phyloP scores from a whole-genome alignment of 108 stramenopile genomes.

The Epipyxis sp. region DNA sequence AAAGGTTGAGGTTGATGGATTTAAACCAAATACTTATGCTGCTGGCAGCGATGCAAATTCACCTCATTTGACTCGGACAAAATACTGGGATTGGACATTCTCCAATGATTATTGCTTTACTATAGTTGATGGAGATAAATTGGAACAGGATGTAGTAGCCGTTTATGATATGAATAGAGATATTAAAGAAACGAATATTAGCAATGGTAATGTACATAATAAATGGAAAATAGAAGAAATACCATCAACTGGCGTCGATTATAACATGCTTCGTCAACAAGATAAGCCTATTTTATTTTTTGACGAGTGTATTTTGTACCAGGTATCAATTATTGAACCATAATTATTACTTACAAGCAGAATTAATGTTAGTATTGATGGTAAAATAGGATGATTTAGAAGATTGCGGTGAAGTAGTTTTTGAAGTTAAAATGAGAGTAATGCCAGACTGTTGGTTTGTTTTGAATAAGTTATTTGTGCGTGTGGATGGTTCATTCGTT shows the following conservation, averaged over 20 bases:
- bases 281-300: constrained; percentile 48
- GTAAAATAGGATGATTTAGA: constrained; percentile 42
- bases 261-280: constrained; percentile 37
- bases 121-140: not conserved
- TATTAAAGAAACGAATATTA: too few relatives aligned
- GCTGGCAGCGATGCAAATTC: not conserved
- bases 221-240: not conserved
- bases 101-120: constrained; percentile 12
- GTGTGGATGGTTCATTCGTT: constrained; percentile 45
- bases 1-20: not conserved
- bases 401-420: constrained; percentile 43
- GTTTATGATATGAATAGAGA: not conserved
- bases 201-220: not conserved
- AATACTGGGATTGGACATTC: not conserved
- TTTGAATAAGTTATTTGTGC: constrained; percentile 47
- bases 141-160: not conserved
- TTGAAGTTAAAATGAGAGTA: constrained; percentile 48
- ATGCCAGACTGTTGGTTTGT: constrained; percentile 52
- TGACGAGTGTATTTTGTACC: constrained; percentile 47
- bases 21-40: not conserved
- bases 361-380: not conserved
- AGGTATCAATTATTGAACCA: not conserved
- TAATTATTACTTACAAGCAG: not conserved
- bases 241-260: constrained; percentile 43
- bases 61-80: not conserved